Conservation (phyloP, 805 yeast species). For the Myxozyma udenii region DNA sequence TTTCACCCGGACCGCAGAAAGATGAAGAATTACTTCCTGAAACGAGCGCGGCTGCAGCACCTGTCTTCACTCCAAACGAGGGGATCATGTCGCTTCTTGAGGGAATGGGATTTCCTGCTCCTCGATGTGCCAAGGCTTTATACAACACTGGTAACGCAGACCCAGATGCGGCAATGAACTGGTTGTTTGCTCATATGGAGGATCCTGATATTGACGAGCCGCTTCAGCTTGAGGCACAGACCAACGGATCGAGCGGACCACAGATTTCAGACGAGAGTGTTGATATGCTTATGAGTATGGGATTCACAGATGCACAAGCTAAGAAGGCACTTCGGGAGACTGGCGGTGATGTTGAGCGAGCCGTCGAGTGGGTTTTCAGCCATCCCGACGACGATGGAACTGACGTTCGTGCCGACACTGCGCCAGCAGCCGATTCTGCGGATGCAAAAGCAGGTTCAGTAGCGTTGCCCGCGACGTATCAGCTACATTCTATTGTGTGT, state of each 20-base stretch:
- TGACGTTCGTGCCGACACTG: conserved; percentile 14
- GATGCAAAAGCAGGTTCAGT: conserved; percentile 26
- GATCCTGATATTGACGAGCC: conserved; percentile 74
- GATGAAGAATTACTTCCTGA: conserved; percentile 45
- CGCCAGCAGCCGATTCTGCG: conserved; percentile 31
- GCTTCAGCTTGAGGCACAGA: conserved; percentile 36
- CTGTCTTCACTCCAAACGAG: conserved; percentile 52
- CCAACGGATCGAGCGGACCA: background rate
- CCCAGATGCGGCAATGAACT: conserved; percentile 76
- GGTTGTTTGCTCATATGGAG: conserved; percentile 88
- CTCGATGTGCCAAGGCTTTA: conserved; percentile 63
- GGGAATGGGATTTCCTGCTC: conserved; percentile 85
- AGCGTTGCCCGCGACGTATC: conserved; percentile 43
- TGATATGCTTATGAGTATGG: conserved; percentile 64
- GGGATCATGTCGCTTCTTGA: conserved; percentile 53
- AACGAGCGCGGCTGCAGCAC: conserved; percentile 29
- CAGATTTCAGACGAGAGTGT: conserved; percentile 42
- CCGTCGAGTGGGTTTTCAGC: conserved; percentile 87
- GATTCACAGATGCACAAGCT: conserved; percentile 65
- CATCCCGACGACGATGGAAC: conserved; percentile 58
- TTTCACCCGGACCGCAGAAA: conserved; percentile 44
- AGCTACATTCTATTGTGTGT: conserved; percentile 65
- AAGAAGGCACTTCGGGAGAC: conserved; percentile 65
- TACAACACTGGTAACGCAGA: conserved; percentile 64
- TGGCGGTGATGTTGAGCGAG: conserved; percentile 59